Evolutionary conservation across 1,139 yeast species (phyloP), one percentile per base, ranked within the genome.

Genomic region (Candida sanyaensis): DNA sequence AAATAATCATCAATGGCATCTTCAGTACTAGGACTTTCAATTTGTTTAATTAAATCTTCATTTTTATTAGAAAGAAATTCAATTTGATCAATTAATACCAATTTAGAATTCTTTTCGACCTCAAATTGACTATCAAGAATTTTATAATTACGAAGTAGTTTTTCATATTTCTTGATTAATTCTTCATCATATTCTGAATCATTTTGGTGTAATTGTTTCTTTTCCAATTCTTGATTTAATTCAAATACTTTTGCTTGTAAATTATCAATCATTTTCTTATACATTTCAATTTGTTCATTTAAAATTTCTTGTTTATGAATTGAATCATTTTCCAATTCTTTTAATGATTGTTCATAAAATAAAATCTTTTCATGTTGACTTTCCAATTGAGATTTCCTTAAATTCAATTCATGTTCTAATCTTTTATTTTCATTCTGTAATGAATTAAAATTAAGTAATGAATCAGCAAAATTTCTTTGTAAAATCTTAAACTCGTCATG

Each of bases 81-180:
- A 40, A 81, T 68, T 62, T 81, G 84, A 55, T 80, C 84, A 50
- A 81, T 78, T 45, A 81, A 72, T 38, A 77, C 69, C 51, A 78
- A 63, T 53, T 80, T 80, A 47, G 80, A 77, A 52, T 76, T 80
- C 51, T 73, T 71, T 57, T 78, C 81, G 31, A 81, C 63, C 61
- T 67, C 79, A 55, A 56, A 77, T 58, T 71, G 72, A 58, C 71
- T 73, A 61, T 65, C 71, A 47, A 66, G 70, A 21, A 68, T 69
- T 58, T 58, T 72, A 63, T 56, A 77, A 59, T 67, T 75, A 53
- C 63, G 73, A 39, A 65, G 49, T 34, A 75, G 57, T 45, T 66
- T 62, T 46, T 64, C 60, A 57, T 68, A 71, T 52, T 65, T 68
- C 9, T 59, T 61, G 28, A 61, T 37, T 24, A 52, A 46, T 21